Evolutionary conservation across 2,329 filamentous ascomycete genomes (phyloP), one percentile per base, ranked within the genome.

Genomic region (Dactylellina parvicollis): DNA sequence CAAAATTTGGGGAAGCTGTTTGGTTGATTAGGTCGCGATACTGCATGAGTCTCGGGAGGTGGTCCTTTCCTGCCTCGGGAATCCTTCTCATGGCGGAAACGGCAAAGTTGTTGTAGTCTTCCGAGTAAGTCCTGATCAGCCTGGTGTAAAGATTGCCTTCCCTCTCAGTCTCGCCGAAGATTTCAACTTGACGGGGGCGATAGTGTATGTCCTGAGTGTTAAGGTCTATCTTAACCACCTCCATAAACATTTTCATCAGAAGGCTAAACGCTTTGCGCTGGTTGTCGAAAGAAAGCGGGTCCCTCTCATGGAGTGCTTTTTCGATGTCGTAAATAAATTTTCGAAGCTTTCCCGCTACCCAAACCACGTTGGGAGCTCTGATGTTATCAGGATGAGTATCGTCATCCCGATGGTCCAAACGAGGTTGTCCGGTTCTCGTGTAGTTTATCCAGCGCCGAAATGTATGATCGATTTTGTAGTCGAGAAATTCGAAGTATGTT

Each of bases 371-470:
- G n/a, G 67, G 67, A 24, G 67, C 52, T 22, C 34, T 57, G 14
- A 22, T 5, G 46, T 59, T 59, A n/a, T 60, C 49, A 4, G 64
- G 36, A 20, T 60, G 34, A 28, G 64, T 69, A 26, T 65, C 56
- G 24, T 65, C 44, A 24, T 72, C 59, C 10, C 10, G 30, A 24
- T 72, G 54, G 22, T 57, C 49, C 5, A 72, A 36, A 14, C 59
- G 67, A 22, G 67, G 67, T 2, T 20, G 4, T n/a, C 67, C 67
- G 1, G 49, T 64, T 30, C 54, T 72, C 9, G 67, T 72, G 46
- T 72, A 72, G 40, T 72, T 44, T 36, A 72, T 72, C 67, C 67
- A 72, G n/a, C 67, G 52, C 10, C 28, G 32, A 46, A 72, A 72
- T 4, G 67, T 34, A 20, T 64, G 22, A 22, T 65, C 52, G 36